Percentiles rank a stretch among this genome's conserved stretches.
These are phyloP conservation scores for Mycena crocata DNA, from an alignment of 768 basidiomycete species.

Conservation along the genomic window DNA sequence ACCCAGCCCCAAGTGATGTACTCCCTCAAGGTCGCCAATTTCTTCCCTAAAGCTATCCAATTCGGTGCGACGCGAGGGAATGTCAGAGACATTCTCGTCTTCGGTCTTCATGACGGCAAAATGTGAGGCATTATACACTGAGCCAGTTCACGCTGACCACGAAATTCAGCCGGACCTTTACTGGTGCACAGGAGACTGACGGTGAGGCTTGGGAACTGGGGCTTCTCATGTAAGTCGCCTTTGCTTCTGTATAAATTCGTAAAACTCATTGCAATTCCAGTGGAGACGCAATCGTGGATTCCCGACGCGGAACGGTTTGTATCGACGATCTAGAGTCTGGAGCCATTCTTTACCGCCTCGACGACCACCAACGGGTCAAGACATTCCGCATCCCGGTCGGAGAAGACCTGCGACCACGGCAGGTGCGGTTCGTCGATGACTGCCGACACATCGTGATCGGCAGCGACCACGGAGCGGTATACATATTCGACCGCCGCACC, in stretches of 20 bases:
- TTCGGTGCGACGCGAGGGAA: conserved; percentile 2
- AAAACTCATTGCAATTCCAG: background rate
- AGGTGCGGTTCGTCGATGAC: conserved; percentile 24
- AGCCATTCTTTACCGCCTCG: background rate
- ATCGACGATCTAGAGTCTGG: conserved; percentile 5
- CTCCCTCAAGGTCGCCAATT: background rate
- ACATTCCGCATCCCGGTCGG: conserved; percentile 6
- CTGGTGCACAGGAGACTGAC: background rate
- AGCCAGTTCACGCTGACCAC: background rate
- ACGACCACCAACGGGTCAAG: conserved; percentile 1
- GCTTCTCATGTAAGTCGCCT: conserved; percentile 1
- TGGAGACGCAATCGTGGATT: conserved; percentile 10
- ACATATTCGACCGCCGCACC: conserved; percentile 28
- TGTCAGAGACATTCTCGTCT: conserved; percentile 6
- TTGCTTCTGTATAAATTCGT: background rate
- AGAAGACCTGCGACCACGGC: conserved; percentile 13
- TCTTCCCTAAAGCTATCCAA: background rate
- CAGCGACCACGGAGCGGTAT: conserved; percentile 31
- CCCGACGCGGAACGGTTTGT: background rate
- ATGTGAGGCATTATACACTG: conserved; percentile 4
- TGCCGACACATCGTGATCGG: conserved; percentile 15
- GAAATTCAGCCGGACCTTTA: conserved; percentile 11
- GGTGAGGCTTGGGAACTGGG: background rate
- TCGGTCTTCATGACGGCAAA: conserved; percentile 1
- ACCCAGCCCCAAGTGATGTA: background rate